Base-by-base conservation (phyloP, 2,329 filamentous ascomycete species). In the Remersonia thermophila region DNA sequence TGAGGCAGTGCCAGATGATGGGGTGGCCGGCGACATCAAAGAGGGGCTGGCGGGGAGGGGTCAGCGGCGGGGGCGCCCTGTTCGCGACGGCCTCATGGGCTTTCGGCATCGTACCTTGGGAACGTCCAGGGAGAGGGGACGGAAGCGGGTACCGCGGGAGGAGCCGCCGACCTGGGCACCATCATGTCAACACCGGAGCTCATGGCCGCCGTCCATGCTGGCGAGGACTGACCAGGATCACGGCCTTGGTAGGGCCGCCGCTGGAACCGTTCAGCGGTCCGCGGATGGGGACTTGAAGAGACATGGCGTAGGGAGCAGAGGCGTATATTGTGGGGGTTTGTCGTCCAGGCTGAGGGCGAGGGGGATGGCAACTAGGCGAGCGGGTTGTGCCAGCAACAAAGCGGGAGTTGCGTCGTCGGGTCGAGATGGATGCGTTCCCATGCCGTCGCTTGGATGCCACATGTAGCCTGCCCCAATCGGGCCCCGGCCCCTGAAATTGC, bases 21-120 rank as follows among this genome's bases (percentile, higher is more conserved):
- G 89, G 86, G 63, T 98, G 91, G 51, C 91, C 91, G 49, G 91
- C 91, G 55, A 98, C 86, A 60, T 95, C 89, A 67, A 98, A 96
- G 50, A 98, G 83, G 46, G 91, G 91, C 85, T 93, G 53, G 43
- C 33, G 30, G 34, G 25, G 7, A 26, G 14, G n/a, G n/a, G 29
- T 8, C 2, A 27, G 13, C 9, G 31, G 15, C 32, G 13, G 27
- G 27, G 17, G 30, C 9, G 18, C 18, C n/a, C n/a, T n/a, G n/a
- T n/a, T n/a, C n/a, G n/a, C n/a, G n/a, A 16, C 11, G 20, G 23
- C 26, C 18, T 33, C 31, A 9, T 3, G 35, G 34, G 27, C 36
- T 17, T 23, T 5, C 20, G 17, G 58, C 63, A n/a, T n/a, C n/a
- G 43, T 61, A 89, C 84, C 77, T 96, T 96, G 51, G 91, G 91